phyloP scores from a whole-genome alignment of 805 yeast genomes.

The Tetrapisispora taiwanensis region DNA sequence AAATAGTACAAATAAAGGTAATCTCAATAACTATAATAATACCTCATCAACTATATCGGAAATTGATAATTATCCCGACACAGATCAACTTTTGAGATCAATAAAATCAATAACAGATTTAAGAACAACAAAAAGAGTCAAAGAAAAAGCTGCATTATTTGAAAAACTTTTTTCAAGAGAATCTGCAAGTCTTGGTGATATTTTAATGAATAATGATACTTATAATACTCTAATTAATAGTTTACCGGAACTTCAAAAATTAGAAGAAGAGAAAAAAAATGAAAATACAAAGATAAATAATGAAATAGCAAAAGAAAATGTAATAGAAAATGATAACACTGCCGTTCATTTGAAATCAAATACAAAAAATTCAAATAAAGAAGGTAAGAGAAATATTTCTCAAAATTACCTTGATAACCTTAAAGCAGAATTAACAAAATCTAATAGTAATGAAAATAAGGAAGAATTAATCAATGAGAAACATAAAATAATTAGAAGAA shows the following conservation, averaged over 20 bases:
- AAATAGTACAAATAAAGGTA: neutral
- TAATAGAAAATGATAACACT: neutral
- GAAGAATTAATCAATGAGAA: conserved; percentile 4
- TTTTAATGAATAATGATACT: conserved; percentile 8
- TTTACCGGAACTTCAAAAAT: neutral
- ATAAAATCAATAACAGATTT: conserved; percentile 18
- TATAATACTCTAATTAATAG: conserved; percentile 2
- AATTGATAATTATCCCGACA: conserved; percentile 1
- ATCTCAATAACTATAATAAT: neutral
- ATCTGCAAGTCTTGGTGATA: conserved; percentile 1
- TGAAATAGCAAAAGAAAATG: neutral
- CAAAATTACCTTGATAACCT: conserved; percentile 16
- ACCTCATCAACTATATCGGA: neutral
- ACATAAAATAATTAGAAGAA: conserved; percentile 9
- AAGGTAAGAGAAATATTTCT: conserved; percentile 11
- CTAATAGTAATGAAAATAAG: neutral
- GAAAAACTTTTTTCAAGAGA: conserved; percentile 18
- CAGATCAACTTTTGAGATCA: conserved; percentile 4
- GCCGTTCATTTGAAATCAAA: neutral
- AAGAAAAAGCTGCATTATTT: conserved; percentile 25
- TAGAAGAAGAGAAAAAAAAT: neutral
- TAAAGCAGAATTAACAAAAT: conserved; percentile 9
- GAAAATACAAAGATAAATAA: neutral
- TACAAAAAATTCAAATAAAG: neutral
- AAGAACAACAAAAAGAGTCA: conserved; percentile 25